Base-by-base conservation (phyloP, 2,329 filamentous ascomycete species). In the Cladosporium cucumerinum region DNA sequence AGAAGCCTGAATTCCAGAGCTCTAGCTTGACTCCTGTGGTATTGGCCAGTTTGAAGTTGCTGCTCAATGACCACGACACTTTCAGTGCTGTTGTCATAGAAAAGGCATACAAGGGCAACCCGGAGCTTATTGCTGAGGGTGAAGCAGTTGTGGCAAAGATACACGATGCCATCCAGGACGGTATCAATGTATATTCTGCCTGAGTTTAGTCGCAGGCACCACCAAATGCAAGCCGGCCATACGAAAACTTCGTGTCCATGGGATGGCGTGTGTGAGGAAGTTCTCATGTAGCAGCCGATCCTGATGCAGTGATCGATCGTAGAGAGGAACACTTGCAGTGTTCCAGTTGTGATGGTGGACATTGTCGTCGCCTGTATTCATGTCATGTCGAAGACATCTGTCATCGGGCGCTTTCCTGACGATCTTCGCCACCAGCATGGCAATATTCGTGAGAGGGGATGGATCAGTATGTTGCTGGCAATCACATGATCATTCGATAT, bases 61-160 rank as follows among this genome's bases (percentile, higher is more conserved):
- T 72, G 64, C 66, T 71, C 39, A 58, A 34, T 8, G 71, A 72
- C 55, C 71, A 72, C 57, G 70, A 71, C 61, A 72, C 70, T 7
- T 72, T 72, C 52, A 67, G 63, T 16, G 48, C 66, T 21, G 69
- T 69, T 26, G 66, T 68, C 18, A 69, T 66, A 14, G 66, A 64
- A 28, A 72, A 72, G 63, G 18, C 49, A 2, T 62, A 32, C 32
- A 46, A 23, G 25, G 49, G 49, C 5, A 25, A 62, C 23, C 48
- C 30, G 6, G 8, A 26, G 18, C 25, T 62, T 32, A 32, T 48
- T 14, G 68, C 60, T 1, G 28, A 61, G 25, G 68, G 67, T 1
- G 34, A 48, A 8, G 60, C 30, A 43, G 66, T 63, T 28, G 68
- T 69, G 43, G 49, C 58, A 5, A 61, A 61, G 8, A 69, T 69